Evolutionary conservation across 148 eudicot genomes (phyloP).

Genomic region (Rhododendron kiyosumense): DNA sequence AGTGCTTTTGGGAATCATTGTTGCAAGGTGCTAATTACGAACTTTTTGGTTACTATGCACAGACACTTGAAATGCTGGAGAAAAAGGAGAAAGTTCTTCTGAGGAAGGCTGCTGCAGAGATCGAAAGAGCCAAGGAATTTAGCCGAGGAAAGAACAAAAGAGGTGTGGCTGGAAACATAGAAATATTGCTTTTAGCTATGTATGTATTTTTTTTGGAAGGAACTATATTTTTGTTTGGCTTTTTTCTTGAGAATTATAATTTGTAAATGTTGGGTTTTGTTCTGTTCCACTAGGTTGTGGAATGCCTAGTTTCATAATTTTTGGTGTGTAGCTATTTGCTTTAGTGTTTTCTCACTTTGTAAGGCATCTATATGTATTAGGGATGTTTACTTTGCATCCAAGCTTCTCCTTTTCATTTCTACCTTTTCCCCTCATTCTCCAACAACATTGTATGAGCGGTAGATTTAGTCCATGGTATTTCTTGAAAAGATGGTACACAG

Average conservation of each 20-base stretch:
- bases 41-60: constrained; percentile 9
- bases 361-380: background rate
- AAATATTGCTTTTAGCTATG: background rate
- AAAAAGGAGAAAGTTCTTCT: constrained; percentile 67
- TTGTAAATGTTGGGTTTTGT: background rate
- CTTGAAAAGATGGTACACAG: background rate
- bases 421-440: background rate
- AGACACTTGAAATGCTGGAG: constrained; percentile 86
- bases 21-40: background rate
- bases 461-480: background rate
- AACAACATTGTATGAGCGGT: background rate
- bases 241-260: background rate
- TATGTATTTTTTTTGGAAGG: background rate
- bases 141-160: constrained; percentile 75
- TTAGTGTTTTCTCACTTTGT: background rate
- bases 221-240: background rate
- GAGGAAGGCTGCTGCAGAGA: constrained; percentile 71
- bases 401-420: background rate
- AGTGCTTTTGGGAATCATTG: background rate
- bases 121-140: constrained; percentile 68
- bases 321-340: background rate
- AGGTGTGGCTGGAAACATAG: constrained; percentile 30
- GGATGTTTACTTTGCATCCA: background rate
- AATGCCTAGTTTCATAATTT: background rate
- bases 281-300: background rate